Base-by-base conservation (phyloP, 2,329 filamentous ascomycete genomes). In the Aspergillus sclerotialis region DNA sequence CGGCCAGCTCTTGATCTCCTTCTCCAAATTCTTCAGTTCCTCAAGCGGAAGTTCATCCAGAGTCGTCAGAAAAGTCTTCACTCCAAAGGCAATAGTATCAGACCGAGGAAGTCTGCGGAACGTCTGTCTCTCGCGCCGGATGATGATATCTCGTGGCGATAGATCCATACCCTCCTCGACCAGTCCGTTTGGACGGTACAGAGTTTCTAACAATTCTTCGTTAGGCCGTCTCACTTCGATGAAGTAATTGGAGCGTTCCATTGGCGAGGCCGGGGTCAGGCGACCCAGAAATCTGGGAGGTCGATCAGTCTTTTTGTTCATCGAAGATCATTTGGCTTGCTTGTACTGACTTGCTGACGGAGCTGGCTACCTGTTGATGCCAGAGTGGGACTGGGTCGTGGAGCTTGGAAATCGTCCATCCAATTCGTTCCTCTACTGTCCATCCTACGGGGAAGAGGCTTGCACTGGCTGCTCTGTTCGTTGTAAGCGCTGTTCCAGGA, bases 391-490 rank as follows among this genome's bases (percentile, higher is more conserved):
- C 66, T 2, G 65, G 63, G 3, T 52, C 54, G 36, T 72, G 68
- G 33, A 75, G 57, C 27, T 60, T 58, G 12, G 65, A 61, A 38
- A 75, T 63, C 2, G 64, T 65, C 45, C 60, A 68, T 15, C 70
- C 70, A 28, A 75, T 69, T 16, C 69, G 61, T 28, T 67, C 56
- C 25, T 64, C 50, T 9, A 74, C 58, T 14, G 63, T 64, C 69
- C 70, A 75, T 6, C 72, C 72, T 0, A 70, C 65, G 2, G 71
- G 72, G 42, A 73, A 74, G 4, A 73, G 53, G 10, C 68, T 74
- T 4, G 71, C 70, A 29, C 68, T 70, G 15, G 70, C 71, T 35
- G 63, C 59, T 17, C 67, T 70, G 36, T 13, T 24, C 15, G 14
- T 7, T n/a, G 28, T 46, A 24, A 41, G 37, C 11, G n/a, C 26